Base-by-base conservation (phyloP, 345 rosid genomes). In the Lepidium didymum region DNA sequence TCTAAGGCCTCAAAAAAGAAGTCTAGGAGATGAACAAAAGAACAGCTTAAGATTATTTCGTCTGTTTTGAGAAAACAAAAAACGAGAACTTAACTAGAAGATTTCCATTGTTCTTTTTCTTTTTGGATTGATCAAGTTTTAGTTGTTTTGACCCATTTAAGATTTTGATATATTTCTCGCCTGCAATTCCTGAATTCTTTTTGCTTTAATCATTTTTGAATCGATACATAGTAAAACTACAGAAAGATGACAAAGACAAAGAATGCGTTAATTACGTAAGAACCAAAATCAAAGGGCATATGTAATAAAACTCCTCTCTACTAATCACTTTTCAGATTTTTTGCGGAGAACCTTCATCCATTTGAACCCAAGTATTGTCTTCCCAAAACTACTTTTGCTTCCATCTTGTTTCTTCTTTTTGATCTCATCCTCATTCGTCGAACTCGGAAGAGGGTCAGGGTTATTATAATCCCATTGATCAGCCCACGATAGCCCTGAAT, bases 1-100 rank as follows among this genome's bases (percentile, higher is more conserved):
- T 87, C 88, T 3, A 90, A 85, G 83, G 84, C 93, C 36, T 83
- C 96, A 5, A 90, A 87, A 78, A 93, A 93, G 86, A 90, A 93
- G 79, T 90, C 96, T 0, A 88, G 96, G 79, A 85, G 83, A 59
- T 92, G 69, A 81, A 16, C 2, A 8, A 66, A 47, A 61, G 52
- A 58, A 19, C 41, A 44, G 31, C 12, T 53, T 45, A 18, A 34
- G 12, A n/a, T 50, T 2, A 4, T 14, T 10, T 23, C n/a, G 14
- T 62, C n/a, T 62, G 56, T 35, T 44, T 34, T 43, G 36, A 34
- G 35, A 33, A 23, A 21, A 41, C 34, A 60, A 35, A 67, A n/a
- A 44, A 35, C 5, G 14, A 10, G 4, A 42, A 46, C 47, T 11
- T 37, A 4, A 47, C 25, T 37, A 21, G 16, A 2, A 60, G 34